Percentiles rank a stretch among this genome's conserved stretches.
These are phyloP conservation scores for Saururus chinensis DNA, from an alignment of 164 flowering plant species.

Conservation along the genomic window DNA sequence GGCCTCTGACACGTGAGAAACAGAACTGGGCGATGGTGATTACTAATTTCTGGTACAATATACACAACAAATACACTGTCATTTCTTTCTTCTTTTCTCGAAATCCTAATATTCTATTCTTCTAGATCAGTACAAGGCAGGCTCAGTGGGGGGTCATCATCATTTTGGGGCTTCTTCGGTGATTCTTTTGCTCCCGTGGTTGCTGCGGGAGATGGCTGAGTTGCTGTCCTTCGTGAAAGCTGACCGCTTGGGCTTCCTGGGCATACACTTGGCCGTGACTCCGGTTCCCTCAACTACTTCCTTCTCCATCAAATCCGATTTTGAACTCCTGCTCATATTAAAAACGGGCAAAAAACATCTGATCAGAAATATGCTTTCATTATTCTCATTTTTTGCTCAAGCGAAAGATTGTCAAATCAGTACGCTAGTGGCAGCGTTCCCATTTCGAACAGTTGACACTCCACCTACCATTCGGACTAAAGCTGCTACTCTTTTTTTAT, in stretches of 20 bases:
- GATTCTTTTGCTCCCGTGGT: constrained; percentile 9
- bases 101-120: not conserved
- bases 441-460: no score
- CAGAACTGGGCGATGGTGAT: no score
- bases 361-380: not conserved
- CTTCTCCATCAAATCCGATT: constrained; percentile 26
- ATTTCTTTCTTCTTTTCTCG: not conserved
- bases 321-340: constrained; percentile 25
- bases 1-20: not conserved
- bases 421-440: no score
- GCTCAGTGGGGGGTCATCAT: not conserved
- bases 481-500: no score
- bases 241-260: constrained; percentile 33
- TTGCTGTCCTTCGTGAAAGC: constrained; percentile 18
- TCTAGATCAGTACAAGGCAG: not conserved
- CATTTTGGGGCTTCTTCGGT: constrained; percentile 8
- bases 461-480: no score
- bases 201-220: constrained; percentile 7
- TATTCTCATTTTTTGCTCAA: no score
- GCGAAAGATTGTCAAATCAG: no score
- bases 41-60: no score
- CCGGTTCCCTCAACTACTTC: constrained; percentile 25
- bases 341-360: not conserved
- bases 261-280: constrained; percentile 44
- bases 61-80: no score